Conservation (phyloP, 352 stramenopile species). For the Globisporangium orthogonon region DNA sequence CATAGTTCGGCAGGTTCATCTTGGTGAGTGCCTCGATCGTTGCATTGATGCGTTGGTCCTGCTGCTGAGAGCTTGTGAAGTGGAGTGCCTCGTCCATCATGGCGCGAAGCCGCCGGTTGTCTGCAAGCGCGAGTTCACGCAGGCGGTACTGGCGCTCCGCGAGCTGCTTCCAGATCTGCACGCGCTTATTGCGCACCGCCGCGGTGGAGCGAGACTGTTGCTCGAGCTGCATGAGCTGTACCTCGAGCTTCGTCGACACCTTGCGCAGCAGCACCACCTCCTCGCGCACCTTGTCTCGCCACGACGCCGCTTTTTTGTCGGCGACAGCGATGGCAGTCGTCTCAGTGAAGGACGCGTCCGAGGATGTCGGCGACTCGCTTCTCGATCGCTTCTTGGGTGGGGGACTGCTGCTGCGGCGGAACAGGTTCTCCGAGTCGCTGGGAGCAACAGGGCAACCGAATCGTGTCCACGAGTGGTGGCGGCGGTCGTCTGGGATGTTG, state of each 20-base stretch:
- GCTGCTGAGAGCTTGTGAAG: not conserved
- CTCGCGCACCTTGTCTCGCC: constrained; percentile 4
- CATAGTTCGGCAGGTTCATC: constrained; percentile 3
- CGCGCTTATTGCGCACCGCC: not conserved
- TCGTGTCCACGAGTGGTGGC: not conserved
- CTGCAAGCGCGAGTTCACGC: constrained; percentile 1
- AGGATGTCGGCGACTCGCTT: not conserved
- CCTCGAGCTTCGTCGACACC: not conserved
- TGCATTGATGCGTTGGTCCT: not conserved
- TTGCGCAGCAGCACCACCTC: constrained; percentile 2
- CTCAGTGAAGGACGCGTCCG: not conserved
- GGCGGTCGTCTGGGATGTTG: not conserved
- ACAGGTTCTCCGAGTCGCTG: too few species aligned
- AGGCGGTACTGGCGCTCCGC: constrained; percentile 3
- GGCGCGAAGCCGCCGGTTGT: constrained; percentile 11
- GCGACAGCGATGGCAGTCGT: not conserved
- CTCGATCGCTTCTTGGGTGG: not conserved
- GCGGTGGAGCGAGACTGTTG: not conserved
- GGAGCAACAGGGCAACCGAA: not conserved
- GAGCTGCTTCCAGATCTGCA: constrained; percentile 1
- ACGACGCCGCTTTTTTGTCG: not conserved
- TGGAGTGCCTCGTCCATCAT: constrained; percentile 4
- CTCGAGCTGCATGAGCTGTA: constrained; percentile 3
- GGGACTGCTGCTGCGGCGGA: not conserved
- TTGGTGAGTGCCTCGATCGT: not conserved